Evolutionary conservation across 2,329 filamentous ascomycete species (phyloP).

Genomic region (Sporothrix globosa): DNA sequence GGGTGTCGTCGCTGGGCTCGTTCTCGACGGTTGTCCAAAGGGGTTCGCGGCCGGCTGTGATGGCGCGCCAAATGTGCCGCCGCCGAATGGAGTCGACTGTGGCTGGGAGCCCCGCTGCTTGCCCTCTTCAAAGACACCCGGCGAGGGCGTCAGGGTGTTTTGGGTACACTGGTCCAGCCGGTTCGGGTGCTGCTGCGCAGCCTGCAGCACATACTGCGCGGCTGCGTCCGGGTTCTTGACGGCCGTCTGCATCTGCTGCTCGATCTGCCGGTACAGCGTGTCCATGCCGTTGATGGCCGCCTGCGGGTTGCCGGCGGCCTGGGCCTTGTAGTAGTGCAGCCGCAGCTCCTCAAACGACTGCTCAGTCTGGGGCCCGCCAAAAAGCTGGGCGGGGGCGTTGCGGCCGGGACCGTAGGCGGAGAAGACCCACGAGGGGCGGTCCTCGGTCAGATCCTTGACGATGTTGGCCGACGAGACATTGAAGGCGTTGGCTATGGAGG

Average conservation of each 20-base stretch:
- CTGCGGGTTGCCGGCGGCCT: constrained; percentile 62
- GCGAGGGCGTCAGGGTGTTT: constrained; percentile 48
- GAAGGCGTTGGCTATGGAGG: constrained; percentile 45
- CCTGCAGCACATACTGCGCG: constrained; percentile 67
- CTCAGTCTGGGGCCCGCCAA: constrained; percentile 77
- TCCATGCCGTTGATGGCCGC: constrained; percentile 62
- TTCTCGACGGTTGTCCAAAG: background rate
- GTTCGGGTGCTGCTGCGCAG: constrained; percentile 73
- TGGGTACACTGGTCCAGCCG: constrained; percentile 65
- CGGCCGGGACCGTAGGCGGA: constrained; percentile 81
- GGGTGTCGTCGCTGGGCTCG: background rate
- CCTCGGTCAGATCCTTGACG: constrained; percentile 66
- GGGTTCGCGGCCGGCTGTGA: constrained; percentile 35
- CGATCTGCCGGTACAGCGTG: constrained; percentile 64
- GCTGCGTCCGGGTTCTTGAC: constrained; percentile 72
- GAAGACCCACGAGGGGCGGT: constrained; percentile 81
- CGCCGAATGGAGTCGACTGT: constrained; percentile 19
- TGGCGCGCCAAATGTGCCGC: constrained; percentile 33
- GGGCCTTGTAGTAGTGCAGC: constrained; percentile 67
- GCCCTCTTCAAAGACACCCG: constrained; percentile 51
- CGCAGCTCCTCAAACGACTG: constrained; percentile 88
- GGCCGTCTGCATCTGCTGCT: constrained; percentile 72
- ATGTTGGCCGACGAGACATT: constrained; percentile 63
- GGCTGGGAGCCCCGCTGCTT: constrained; percentile 37
- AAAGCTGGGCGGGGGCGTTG: constrained; percentile 78